Evolutionary conservation across 768 basidiomycete species (phyloP).

Genomic region (Lentinus brumalis): DNA sequence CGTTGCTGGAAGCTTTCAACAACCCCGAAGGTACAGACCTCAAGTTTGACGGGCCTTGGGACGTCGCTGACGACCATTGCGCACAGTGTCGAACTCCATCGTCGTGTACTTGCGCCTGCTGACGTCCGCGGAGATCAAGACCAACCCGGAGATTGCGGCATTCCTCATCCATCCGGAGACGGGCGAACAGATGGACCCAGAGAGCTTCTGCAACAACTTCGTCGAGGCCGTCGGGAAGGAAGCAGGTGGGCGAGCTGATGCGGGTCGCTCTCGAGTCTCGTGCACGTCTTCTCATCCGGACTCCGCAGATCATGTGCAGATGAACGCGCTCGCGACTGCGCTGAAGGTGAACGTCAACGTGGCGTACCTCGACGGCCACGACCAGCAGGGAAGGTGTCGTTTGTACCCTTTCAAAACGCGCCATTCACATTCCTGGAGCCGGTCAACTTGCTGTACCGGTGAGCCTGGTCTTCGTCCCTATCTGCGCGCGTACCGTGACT

Average conservation of each 20-base stretch:
- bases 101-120: slow-evolving; percentile 81
- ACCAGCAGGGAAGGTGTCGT: slow-evolving; percentile 52
- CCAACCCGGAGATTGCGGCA: slow-evolving; percentile 60
- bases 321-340: slow-evolving; percentile 72
- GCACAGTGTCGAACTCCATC: slow-evolving; percentile 66
- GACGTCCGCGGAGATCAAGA: slow-evolving; percentile 81
- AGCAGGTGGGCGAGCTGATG: slow-evolving; percentile 51
- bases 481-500: slow-evolving; percentile 1
- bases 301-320: slow-evolving; percentile 73
- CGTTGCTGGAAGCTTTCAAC: slow-evolving; percentile 56
- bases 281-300: background rate
- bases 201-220: slow-evolving; percentile 72
- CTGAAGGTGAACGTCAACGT: slow-evolving; percentile 68
- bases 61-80: background rate
- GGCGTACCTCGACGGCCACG: slow-evolving; percentile 78
- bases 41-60: background rate
- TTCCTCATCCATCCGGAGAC: slow-evolving; percentile 82
- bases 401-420: slow-evolving; percentile 63
- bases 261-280: background rate
- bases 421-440: slow-evolving; percentile 43
- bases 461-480: slow-evolving; percentile 24
- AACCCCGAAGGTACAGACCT: slow-evolving; percentile 43
- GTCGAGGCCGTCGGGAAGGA: slow-evolving; percentile 81
- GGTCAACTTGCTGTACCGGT: slow-evolving; percentile 77
- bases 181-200: slow-evolving; percentile 53